Evolutionary conservation across 306 rosid genomes (phyloP).

Genomic region (Lathyrus sativus): DNA sequence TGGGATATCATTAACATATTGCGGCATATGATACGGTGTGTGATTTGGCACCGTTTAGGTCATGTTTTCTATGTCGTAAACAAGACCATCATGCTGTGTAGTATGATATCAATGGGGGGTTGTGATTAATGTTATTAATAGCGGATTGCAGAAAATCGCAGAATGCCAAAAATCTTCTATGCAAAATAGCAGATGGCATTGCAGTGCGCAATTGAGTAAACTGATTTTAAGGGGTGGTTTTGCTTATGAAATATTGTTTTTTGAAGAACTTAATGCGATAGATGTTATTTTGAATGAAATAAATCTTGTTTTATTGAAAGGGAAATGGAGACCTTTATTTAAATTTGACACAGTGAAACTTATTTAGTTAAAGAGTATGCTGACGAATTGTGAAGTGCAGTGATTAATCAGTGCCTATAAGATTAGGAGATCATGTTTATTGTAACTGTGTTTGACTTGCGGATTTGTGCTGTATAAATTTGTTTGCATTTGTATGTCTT

Average conservation of each 20-base stretch:
- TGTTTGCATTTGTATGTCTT: neutral
- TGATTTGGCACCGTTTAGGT: neutral
- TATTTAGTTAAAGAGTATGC: neutral
- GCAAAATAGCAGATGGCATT: neutral
- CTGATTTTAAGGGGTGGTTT: neutral
- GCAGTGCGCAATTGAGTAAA: no score
- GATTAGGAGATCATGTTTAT: neutral
- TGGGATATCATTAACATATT: neutral
- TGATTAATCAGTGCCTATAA: neutral
- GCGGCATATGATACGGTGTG: neutral
- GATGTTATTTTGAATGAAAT: neutral
- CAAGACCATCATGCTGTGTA: neutral
- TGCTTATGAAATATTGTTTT: neutral
- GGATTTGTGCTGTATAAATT: neutral
- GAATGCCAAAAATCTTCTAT: neutral
- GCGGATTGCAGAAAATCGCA: neutral
- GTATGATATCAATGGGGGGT: neutral
- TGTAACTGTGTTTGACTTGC: neutral
- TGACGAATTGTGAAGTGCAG: constrained; percentile 5
- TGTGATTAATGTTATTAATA: neutral
- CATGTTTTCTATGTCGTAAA: constrained; percentile 7
- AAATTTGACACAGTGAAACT: constrained; percentile 1
- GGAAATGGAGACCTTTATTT: neutral
- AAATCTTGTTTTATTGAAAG: neutral
- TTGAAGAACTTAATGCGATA: neutral